These are phyloP conservation scores for Thuja plicata DNA, from an alignment of 83 land plant genomes.

Conservation along the genomic window DNA sequence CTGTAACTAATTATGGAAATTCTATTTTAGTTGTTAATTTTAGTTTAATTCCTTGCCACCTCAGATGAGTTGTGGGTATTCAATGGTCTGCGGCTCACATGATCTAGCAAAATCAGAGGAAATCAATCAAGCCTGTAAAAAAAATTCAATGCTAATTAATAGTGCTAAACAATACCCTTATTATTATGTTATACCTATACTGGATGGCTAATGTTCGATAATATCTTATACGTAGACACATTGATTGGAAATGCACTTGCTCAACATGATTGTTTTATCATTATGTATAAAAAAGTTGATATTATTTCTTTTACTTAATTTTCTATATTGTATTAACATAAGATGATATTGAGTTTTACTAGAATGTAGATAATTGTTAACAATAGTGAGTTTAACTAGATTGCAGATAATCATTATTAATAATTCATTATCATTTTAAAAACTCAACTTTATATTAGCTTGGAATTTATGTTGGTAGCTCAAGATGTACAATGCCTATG, in stretches of 20 bases:
- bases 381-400: not conserved
- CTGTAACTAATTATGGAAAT: not conserved
- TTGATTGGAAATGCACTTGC: not conserved
- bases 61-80: not conserved
- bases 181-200: not conserved
- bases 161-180: not conserved
- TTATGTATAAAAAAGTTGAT: not conserved
- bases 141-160: not conserved
- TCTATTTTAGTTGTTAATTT: not conserved
- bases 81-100: not conserved
- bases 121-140: not conserved
- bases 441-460: too few species aligned
- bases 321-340: not conserved
- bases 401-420: not conserved
- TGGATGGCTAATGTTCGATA: not conserved
- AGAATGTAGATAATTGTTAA: not conserved
- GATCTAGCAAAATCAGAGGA: not conserved
- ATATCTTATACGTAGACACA: not conserved
- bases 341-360: not conserved
- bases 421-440: too few species aligned
- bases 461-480: too few species aligned
- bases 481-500: not conserved
- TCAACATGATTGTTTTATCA: not conserved
- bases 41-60: too few species aligned
- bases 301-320: not conserved